Evolutionary conservation across 2,329 filamentous ascomycete species (phyloP).

Genomic region (Penicillium sp.): DNA sequence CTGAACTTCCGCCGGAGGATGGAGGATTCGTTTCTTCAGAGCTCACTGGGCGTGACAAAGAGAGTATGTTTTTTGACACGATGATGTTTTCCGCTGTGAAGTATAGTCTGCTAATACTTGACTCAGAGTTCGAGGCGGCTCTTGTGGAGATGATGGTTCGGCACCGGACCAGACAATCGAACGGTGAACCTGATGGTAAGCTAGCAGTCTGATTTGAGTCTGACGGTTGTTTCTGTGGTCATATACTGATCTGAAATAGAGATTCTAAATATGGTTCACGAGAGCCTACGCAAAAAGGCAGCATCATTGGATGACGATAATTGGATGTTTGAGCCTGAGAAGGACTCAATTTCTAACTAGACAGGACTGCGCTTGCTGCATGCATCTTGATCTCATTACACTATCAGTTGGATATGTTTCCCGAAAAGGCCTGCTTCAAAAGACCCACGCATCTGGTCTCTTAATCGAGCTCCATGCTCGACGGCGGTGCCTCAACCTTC

Average conservation of each 20-base stretch:
- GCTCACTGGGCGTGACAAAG: constrained; percentile 38
- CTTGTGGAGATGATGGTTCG: constrained; percentile 47
- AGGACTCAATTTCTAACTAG: constrained; percentile 40
- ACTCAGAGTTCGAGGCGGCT: constrained; percentile 47
- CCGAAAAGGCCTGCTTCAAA: neutral
- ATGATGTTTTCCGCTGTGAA: neutral
- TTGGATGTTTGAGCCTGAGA: constrained; percentile 85
- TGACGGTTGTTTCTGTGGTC: neutral
- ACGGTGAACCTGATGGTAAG: constrained; percentile 64
- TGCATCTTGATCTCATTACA: constrained; percentile 21
- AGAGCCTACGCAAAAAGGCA: constrained; percentile 71
- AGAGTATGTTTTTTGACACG: constrained; percentile 34
- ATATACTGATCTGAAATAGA: constrained; percentile 48
- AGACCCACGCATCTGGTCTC: neutral
- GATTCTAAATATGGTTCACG: constrained; percentile 66
- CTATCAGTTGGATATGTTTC: constrained; percentile 16
- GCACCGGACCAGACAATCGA: constrained; percentile 52
- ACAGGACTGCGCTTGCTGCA: constrained; percentile 6
- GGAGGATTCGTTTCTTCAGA: constrained; percentile 53
- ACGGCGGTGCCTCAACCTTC: constrained; percentile 49
- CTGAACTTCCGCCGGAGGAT: constrained; percentile 53
- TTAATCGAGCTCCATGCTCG: constrained; percentile 48
- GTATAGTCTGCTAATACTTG: constrained; percentile 5
- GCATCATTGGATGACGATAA: constrained; percentile 75
- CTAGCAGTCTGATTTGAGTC: constrained; percentile 1